phyloP scores from a whole-genome alignment of 805 yeast genomes.

The Komagataella phaffii region DNA sequence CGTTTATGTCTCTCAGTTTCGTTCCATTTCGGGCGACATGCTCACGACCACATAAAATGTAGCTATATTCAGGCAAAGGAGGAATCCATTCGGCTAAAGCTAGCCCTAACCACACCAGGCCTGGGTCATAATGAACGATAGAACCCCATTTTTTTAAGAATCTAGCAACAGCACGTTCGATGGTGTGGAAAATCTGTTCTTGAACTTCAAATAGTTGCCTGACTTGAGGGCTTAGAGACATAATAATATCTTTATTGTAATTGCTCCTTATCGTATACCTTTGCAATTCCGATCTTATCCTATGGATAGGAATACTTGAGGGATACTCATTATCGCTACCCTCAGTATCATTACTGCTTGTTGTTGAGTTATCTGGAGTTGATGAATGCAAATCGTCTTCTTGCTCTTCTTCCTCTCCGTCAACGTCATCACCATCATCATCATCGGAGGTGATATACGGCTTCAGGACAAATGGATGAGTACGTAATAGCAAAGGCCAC shows the following conservation, averaged over 20 bases:
- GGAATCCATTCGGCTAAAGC: slow-evolving; percentile 87
- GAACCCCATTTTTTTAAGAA: slow-evolving; percentile 73
- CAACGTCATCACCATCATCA: slow-evolving; percentile 21
- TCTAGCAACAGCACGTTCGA: slow-evolving; percentile 46
- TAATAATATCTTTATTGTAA: slow-evolving; percentile 4
- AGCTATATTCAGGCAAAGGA: slow-evolving; percentile 37
- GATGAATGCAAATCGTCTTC: neutral
- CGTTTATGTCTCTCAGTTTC: slow-evolving; percentile 16
- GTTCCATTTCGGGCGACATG: slow-evolving; percentile 23
- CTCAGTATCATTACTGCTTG: neutral
- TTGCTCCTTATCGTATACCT: neutral
- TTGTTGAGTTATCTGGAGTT: slow-evolving; percentile 3
- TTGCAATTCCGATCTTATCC: slow-evolving; percentile 1
- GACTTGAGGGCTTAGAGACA: slow-evolving; percentile 12
- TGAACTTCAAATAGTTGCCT: slow-evolving; percentile 28
- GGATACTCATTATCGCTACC: neutral
- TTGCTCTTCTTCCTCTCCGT: slow-evolving; percentile 14
- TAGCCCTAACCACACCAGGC: slow-evolving; percentile 78
- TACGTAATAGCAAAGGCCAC: slow-evolving; percentile 74
- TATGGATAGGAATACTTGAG: neutral
- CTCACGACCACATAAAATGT: slow-evolving; percentile 44
- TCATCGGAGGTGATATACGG: slow-evolving; percentile 61
- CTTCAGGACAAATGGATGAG: slow-evolving; percentile 72
- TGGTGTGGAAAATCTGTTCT: slow-evolving; percentile 34
- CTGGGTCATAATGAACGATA: slow-evolving; percentile 64